Evolutionary conservation across 805 yeast genomes (phyloP), one percentile per base, ranked within the genome.

Genomic region (Kurtzmaniella cleridarum): DNA sequence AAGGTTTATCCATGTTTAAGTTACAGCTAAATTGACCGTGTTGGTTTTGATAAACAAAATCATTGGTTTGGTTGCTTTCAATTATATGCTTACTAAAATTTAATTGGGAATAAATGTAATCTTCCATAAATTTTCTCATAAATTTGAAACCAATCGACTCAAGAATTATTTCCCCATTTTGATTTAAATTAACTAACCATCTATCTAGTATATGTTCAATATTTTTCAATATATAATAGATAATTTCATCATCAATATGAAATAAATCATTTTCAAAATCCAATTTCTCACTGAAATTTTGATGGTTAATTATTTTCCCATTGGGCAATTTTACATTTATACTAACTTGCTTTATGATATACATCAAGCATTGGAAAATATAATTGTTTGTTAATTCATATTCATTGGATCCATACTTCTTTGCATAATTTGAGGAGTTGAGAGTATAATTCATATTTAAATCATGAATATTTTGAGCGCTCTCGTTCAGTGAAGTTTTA

Each of bases 311-410:
- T 9, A 6, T 10, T 17, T 10, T 14, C 13, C 39, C 39, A 24
- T 28, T 36, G 11, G 39, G 39, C 9, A 29, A 28, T 18, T 29
- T 11, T 6, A 36, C 33, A 9, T 36, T 36, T n/a, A 27, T 18
- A 16, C 39, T 26, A n/a, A 36, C 30, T 36, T 36, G 34, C 26
- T 38, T 45, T 15, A 59, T 35, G 23, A 62, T 37, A 38, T 51
- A 55, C 12, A 62, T 39, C 20, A 62, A 44, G 29, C 58, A 51
- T 35, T 59, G 66, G 16, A 62, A 45, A 13, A 59, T 55, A 30
- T 49, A 57, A 41, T 54, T 61, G 24, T 42, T 35, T 8, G 36
- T 16, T n/a, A 41, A 31, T 7, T 28, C 20, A 33, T 55, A 36
- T 16, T 36, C 53, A 31, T 46, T 45, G 9, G 32, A 20, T 20